Base-by-base conservation (phyloP, 345 rosid genomes). In the Eucalyptus paniculata region DNA sequence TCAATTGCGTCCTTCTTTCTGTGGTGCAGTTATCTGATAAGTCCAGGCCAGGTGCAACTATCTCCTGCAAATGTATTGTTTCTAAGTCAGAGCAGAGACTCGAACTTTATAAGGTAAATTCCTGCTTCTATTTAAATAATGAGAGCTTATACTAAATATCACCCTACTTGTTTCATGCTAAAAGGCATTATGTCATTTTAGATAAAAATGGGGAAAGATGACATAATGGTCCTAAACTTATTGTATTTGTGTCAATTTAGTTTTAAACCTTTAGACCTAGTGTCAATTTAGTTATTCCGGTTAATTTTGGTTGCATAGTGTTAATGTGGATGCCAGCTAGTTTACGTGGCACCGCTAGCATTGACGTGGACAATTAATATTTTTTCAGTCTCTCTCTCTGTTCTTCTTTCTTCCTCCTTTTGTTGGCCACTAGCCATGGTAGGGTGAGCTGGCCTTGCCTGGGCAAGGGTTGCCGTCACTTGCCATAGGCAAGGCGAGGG, bases 31-130 rank as follows among this genome's bases (percentile, higher is more conserved):
- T 69, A 69, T 69, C 81, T 1, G 81, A 69, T 34, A 34, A 69
- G 44, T 69, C 26, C 81, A 69, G 81, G 81, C 81, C 81, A 69
- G 81, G 21, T 69, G 21, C 81, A 3, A 69, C 81, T 10, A 88
- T 97, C 65, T 87, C 92, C 21, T 95, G 97, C 93, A 96, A 95
- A 93, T 96, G 98, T 77, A 50, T 51, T 2, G 34, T 89, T n/a
- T 28, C 91, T 21, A 91, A 69, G n/a, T 93, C 91, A 90, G 95
- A 92, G 89, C 90, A 94, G 80, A 91, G 87, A 28, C 97, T 96
- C 50, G 86, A 88, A 82, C 90, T 96, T 56, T 92, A 95, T 90
- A 94, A 94, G 97, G 97, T 89, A 93, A 89, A 23, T 86, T 86
- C 15, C 47, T 86, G 83, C 30, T 86, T 37, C 16, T 50, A 45